These are phyloP conservation scores for Capsicum baccatum DNA, from an alignment of 257 asterid genomes.

Conservation along the genomic window DNA sequence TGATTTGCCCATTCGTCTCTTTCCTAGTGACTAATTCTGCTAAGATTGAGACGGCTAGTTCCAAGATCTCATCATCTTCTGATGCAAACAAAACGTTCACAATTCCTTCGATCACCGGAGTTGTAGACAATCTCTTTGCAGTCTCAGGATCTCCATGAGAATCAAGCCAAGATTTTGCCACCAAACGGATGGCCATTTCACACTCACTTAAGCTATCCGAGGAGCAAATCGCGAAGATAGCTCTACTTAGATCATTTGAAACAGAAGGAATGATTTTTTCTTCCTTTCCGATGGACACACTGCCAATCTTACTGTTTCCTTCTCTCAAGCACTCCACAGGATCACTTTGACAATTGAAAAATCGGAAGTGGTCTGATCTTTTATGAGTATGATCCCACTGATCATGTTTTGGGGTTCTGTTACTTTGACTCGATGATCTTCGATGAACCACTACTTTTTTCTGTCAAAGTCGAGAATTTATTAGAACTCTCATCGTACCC, in stretches of 20 bases:
- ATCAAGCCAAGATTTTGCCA: constrained; percentile 70
- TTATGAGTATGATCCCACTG: constrained; percentile 43
- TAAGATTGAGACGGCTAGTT: constrained; percentile 68
- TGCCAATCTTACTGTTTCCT: constrained; percentile 30
- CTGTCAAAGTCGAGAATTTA: constrained; percentile 43
- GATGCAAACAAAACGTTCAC: constrained; percentile 66
- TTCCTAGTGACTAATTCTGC: constrained; percentile 66
- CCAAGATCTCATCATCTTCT: constrained; percentile 68
- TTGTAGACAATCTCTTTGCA: constrained; percentile 51
- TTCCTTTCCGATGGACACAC: constrained; percentile 40
- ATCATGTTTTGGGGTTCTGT: constrained; percentile 44
- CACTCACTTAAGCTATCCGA: constrained; percentile 67
- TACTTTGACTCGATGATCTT: constrained; percentile 51
- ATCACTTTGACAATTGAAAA: constrained; percentile 59
- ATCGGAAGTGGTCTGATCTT: constrained; percentile 55
- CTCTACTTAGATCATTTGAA: constrained; percentile 42
- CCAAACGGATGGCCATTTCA: constrained; percentile 62
- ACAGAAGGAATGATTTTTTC: constrained; percentile 25
- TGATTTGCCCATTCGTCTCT: constrained; percentile 50
- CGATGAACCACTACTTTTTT: constrained; percentile 43
- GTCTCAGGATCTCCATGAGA: constrained; percentile 44
- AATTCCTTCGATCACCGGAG: constrained; percentile 61
- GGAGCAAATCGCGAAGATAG: constrained; percentile 56
- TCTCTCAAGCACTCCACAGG: constrained; percentile 41
- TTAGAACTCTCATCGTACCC: neutral